A percentile compares a stretch with the other conserved stretches of the same genome.
phyloP scores from a whole-genome alignment of 768 basidiomycete genomes.

The Jaapia argillacea region DNA sequence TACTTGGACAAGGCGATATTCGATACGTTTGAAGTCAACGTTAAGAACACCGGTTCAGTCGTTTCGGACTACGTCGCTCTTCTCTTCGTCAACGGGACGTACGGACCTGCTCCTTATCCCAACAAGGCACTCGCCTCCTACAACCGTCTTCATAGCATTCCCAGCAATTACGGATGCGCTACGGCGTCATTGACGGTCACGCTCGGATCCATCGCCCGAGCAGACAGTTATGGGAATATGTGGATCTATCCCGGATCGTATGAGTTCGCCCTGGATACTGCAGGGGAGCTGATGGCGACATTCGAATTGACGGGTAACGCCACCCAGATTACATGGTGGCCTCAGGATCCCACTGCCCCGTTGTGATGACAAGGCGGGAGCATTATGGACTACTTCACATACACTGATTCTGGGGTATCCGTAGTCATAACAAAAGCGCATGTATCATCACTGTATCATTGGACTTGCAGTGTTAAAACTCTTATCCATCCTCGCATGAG shows the following conservation, averaged over 20 bases:
- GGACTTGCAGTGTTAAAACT: too few relatives aligned
- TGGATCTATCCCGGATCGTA: conserved; percentile 38
- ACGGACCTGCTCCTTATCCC: conserved; percentile 40
- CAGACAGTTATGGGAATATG: conserved; percentile 33
- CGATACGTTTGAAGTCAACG: conserved; percentile 36
- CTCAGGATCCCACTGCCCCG: conserved; percentile 13
- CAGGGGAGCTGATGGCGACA: conserved; percentile 24
- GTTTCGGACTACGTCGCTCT: conserved; percentile 47
- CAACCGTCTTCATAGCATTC: conserved; percentile 27
- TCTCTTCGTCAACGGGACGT: conserved; percentile 36
- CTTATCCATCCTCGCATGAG: too few relatives aligned
- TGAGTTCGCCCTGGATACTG: conserved; percentile 30
- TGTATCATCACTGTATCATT: too few relatives aligned
- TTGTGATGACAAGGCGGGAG: too few relatives aligned
- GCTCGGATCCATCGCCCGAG: conserved; percentile 38
- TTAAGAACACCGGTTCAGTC: conserved; percentile 37
- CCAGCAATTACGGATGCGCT: conserved; percentile 15
- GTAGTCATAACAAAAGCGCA: too few relatives aligned
- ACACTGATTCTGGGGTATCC: too few relatives aligned
- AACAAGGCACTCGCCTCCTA: conserved; percentile 44
- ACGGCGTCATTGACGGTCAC: conserved; percentile 31
- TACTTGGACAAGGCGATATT: conserved; percentile 34
- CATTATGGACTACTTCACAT: too few relatives aligned
- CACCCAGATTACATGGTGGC: conserved; percentile 30
- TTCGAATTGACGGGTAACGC: conserved; percentile 34